Conservation (phyloP, 352 stramenopile species). For the Globisporangium paddicum region DNA sequence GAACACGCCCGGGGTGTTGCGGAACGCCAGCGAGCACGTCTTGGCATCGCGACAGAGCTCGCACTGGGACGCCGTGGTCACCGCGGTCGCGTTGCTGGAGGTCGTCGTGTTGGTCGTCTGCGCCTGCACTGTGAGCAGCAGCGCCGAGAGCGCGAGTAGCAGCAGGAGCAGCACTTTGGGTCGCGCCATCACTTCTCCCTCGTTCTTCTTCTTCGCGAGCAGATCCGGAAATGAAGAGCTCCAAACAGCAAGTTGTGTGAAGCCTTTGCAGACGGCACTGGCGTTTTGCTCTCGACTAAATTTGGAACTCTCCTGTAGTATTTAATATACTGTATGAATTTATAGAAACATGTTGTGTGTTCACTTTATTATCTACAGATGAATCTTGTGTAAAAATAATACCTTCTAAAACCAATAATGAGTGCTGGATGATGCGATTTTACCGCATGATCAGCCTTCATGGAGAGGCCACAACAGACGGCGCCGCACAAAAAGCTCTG, state of each 20-base stretch:
- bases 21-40: slow-evolving; percentile 42
- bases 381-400: too few species aligned
- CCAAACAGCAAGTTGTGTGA: not conserved
- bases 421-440: too few species aligned
- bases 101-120: slow-evolving; percentile 1
- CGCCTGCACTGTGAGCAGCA: not conserved
- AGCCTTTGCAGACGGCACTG: not conserved
- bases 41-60: slow-evolving; percentile 44
- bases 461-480: too few species aligned
- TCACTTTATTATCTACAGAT: too few species aligned
- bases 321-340: not conserved
- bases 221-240: not conserved
- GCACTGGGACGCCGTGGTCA: slow-evolving; percentile 19
- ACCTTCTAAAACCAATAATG: too few species aligned
- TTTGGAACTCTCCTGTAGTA: not conserved
- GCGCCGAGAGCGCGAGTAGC: not conserved
- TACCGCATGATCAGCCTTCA: too few species aligned
- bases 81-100: not conserved
- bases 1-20: slow-evolving; percentile 33
- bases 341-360: not conserved
- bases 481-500: too few species aligned
- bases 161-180: not conserved
- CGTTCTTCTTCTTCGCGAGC: not conserved
- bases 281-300: not conserved
- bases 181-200: not conserved